phyloP scores from a whole-genome alignment of 2,329 filamentous ascomycete genomes.

The Xylaria sp. region DNA sequence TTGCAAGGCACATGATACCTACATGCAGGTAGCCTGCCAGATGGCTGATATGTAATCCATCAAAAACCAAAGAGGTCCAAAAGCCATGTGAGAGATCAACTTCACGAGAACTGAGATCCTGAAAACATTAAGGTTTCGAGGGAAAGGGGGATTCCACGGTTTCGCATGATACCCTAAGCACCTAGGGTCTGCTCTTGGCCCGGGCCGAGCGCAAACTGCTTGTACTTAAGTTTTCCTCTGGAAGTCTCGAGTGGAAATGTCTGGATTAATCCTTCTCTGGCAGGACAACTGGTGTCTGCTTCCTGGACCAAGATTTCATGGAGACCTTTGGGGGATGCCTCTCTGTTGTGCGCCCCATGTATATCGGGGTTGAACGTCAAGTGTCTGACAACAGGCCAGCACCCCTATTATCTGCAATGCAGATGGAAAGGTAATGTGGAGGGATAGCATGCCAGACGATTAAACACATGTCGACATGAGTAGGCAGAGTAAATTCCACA shows the following conservation, averaged over 20 bases:
- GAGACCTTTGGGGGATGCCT: no score
- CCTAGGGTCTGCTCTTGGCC: not conserved
- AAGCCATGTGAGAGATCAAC: not conserved
- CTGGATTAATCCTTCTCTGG: not conserved
- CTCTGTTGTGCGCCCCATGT: no score
- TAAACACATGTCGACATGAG: not conserved
- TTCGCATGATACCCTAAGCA: not conserved
- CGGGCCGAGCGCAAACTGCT: not conserved
- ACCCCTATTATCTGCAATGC: not conserved
- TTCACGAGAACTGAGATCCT: conserved; percentile 5
- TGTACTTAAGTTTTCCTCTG: not conserved
- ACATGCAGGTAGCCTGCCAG: not conserved
- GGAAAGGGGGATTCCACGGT: not conserved
- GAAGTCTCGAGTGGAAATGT: not conserved
- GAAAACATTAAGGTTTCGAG: conserved; percentile 2
- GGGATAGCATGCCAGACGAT: not conserved
- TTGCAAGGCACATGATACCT: not conserved
- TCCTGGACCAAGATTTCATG: no score
- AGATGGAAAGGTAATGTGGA: not conserved
- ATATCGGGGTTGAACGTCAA: not conserved
- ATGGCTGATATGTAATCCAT: no score
- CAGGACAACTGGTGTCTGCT: not conserved
- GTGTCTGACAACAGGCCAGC: no score
- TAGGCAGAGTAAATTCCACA: not conserved
- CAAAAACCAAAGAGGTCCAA: not conserved